phyloP scores from a whole-genome alignment of 2,329 filamentous ascomycete genomes.

The Nemania sp. region DNA sequence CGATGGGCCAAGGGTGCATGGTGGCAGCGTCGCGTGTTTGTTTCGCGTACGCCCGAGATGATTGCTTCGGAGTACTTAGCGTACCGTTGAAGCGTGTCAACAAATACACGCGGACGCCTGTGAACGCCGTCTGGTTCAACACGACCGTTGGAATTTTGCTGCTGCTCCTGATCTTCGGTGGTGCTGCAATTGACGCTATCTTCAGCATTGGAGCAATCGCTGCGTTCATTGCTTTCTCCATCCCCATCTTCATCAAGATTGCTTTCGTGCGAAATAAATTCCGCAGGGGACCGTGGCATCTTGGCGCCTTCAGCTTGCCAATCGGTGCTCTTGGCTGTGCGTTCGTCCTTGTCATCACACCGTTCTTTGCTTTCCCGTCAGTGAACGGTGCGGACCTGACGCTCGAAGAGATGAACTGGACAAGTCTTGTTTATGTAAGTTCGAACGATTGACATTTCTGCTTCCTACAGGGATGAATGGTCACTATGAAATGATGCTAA shows the following conservation, averaged over 20 bases:
- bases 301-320: slow-evolving; percentile 61
- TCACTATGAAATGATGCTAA: neutral
- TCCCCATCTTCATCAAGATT: slow-evolving; percentile 61
- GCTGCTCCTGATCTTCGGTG: slow-evolving; percentile 67
- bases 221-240: slow-evolving; percentile 64
- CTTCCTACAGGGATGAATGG: neutral
- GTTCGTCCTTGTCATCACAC: slow-evolving; percentile 69
- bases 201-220: slow-evolving; percentile 72
- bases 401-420: slow-evolving; percentile 66
- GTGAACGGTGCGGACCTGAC: slow-evolving; percentile 58
- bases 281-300: slow-evolving; percentile 68
- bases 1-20: slow-evolving; percentile 75
- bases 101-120: slow-evolving; percentile 62
- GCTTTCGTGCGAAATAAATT: slow-evolving; percentile 66
- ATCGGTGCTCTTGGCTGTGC: slow-evolving; percentile 59
- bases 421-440: slow-evolving; percentile 58
- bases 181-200: slow-evolving; percentile 65
- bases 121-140: slow-evolving; percentile 73
- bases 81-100: slow-evolving; percentile 64
- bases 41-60: slow-evolving; percentile 74
- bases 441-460: neutral
- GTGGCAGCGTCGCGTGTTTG: slow-evolving; percentile 67
- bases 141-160: slow-evolving; percentile 60
- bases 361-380: slow-evolving; percentile 67
- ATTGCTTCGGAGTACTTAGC: slow-evolving; percentile 64